Conservation (phyloP, 2,329 filamentous ascomycete species). For the Dothistroma septosporum region DNA sequence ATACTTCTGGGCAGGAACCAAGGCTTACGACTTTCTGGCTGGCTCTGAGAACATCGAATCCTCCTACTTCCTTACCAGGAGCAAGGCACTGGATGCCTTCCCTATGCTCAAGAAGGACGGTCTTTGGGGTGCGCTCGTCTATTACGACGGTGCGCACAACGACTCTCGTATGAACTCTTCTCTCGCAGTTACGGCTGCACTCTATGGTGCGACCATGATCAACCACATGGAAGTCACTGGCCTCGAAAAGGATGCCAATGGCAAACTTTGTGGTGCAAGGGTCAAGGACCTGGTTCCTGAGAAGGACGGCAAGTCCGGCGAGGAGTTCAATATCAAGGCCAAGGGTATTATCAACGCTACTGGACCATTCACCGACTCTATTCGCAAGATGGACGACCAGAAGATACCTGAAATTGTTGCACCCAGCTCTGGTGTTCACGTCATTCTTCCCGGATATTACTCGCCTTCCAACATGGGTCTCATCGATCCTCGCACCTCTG, state of each 20-base stretch:
- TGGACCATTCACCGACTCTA: slow-evolving; percentile 79
- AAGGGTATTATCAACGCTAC: slow-evolving; percentile 86
- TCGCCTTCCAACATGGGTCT: slow-evolving; percentile 81
- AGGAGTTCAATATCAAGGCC: slow-evolving; percentile 68
- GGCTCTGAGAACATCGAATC: slow-evolving; percentile 83
- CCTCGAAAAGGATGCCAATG: slow-evolving; percentile 68
- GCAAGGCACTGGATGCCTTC: slow-evolving; percentile 80
- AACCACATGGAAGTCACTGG: slow-evolving; percentile 79
- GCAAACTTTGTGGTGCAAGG: slow-evolving; percentile 68
- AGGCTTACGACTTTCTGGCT: slow-evolving; percentile 80
- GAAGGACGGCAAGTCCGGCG: slow-evolving; percentile 57
- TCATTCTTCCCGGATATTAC: slow-evolving; percentile 83
- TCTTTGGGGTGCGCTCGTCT: slow-evolving; percentile 76
- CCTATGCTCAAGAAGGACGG: slow-evolving; percentile 81
- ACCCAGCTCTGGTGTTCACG: slow-evolving; percentile 78
- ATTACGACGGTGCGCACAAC: slow-evolving; percentile 90
- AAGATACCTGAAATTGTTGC: slow-evolving; percentile 72
- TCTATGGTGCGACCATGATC: slow-evolving; percentile 77
- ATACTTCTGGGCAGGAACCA: slow-evolving; percentile 73
- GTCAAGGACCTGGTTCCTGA: slow-evolving; percentile 67
- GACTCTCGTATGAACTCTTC: slow-evolving; percentile 91
- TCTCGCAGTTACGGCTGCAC: slow-evolving; percentile 79
- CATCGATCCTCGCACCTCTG: slow-evolving; percentile 80
- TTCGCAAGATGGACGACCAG: slow-evolving; percentile 78
- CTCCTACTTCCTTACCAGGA: slow-evolving; percentile 82